phyloP scores from a whole-genome alignment of 441 rosid genomes.

The Populus hybrid region DNA sequence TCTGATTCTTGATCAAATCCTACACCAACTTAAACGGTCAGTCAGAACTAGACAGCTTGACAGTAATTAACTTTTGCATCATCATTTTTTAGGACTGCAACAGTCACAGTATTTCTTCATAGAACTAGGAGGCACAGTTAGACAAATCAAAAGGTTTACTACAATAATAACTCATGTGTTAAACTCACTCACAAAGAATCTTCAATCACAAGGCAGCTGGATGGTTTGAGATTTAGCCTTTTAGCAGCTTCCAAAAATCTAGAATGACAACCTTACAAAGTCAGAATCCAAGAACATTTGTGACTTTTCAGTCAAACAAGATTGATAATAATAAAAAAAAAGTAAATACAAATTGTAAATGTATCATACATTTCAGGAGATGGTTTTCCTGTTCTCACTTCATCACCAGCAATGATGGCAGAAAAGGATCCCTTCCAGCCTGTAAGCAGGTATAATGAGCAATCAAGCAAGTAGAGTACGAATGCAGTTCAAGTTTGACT shows the following conservation, averaged over 20 bases:
- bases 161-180: background rate
- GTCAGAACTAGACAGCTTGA: background rate
- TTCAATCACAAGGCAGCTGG: slow-evolving; percentile 71
- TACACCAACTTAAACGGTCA: background rate
- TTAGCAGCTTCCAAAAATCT: slow-evolving; percentile 81
- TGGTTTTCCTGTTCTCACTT: slow-evolving; percentile 74
- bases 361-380: slow-evolving; percentile 75
- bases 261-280: slow-evolving; percentile 2
- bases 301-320: background rate
- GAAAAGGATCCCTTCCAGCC: slow-evolving; percentile 84
- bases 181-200: slow-evolving; percentile 68
- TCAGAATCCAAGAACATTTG: background rate
- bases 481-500: background rate
- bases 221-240: slow-evolving; percentile 50
- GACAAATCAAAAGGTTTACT: background rate
- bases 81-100: background rate
- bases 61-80: background rate
- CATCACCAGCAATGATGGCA: slow-evolving; percentile 71
- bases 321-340: background rate
- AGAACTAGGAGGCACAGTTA: background rate
- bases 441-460: slow-evolving; percentile 22
- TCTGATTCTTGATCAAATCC: background rate
- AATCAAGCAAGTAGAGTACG: slow-evolving; percentile 3
- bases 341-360: background rate
- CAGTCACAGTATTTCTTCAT: background rate